A percentile compares a stretch with the other conserved stretches of the same genome.
Conservation (phyloP, 1,139 yeast species). For the Ogataea hybrid region DNA sequence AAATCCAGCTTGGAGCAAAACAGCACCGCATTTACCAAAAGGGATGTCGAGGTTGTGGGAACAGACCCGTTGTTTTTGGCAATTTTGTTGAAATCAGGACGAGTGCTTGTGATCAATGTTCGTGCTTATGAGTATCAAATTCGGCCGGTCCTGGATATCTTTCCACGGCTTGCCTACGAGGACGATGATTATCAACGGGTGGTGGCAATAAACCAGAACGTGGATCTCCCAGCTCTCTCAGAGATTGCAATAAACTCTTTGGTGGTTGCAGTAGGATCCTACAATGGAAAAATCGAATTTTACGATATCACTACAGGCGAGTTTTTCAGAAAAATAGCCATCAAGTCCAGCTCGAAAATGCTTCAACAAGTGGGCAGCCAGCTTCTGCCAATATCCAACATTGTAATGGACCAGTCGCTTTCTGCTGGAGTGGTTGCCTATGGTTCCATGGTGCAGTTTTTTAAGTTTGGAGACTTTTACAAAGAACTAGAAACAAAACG, state of each 20-base stretch:
- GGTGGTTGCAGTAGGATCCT: constrained; percentile 45
- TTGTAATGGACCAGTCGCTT: constrained; percentile 40
- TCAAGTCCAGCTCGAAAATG: constrained; percentile 25
- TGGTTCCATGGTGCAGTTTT: constrained; percentile 59
- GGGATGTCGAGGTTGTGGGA: constrained; percentile 42
- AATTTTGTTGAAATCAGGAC: constrained; percentile 37
- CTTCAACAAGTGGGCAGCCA: constrained; percentile 14
- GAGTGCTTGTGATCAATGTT: constrained; percentile 39
- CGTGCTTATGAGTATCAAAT: constrained; percentile 31
- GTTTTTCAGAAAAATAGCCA: constrained; percentile 40
- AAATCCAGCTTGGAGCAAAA: constrained; percentile 25
- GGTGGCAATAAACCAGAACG: constrained; percentile 9
- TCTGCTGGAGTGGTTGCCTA: constrained; percentile 54
- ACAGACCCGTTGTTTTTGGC: constrained; percentile 53
- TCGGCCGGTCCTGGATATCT: constrained; percentile 19
- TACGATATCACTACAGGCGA: constrained; percentile 65
- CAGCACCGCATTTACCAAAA: constrained; percentile 12
- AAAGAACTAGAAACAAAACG: constrained; percentile 26
- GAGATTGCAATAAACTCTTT: constrained; percentile 27
- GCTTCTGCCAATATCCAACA: constrained; percentile 40
- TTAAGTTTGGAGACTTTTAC: constrained; percentile 53
- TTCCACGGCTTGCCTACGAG: constrained; percentile 20
- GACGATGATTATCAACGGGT: constrained; percentile 23
- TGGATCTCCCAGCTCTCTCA: constrained; percentile 24
- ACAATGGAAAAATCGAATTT: constrained; percentile 59